phyloP scores from a whole-genome alignment of 169 alveolate genomes.

The Babesia gibsoni region DNA sequence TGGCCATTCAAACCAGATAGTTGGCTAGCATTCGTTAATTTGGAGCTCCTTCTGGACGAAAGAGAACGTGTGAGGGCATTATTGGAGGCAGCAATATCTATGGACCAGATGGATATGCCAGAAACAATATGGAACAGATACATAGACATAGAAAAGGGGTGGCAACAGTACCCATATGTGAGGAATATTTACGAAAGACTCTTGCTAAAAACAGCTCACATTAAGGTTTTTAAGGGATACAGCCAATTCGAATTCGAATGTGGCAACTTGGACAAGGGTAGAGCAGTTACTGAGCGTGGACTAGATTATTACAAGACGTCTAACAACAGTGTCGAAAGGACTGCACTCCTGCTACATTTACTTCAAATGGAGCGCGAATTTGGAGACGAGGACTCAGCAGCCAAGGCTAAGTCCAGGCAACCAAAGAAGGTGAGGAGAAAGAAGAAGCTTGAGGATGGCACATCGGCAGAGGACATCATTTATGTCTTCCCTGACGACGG shows the following conservation, averaged over 20 bases:
- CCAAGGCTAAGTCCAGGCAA: constrained; percentile 60
- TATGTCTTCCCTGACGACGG: constrained; percentile 80
- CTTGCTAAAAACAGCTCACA: constrained; percentile 89
- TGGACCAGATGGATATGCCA: constrained; percentile 88
- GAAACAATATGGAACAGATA: constrained; percentile 85
- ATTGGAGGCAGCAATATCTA: constrained; percentile 84
- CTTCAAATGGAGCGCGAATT: constrained; percentile 63
- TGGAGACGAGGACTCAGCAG: constrained; percentile 61
- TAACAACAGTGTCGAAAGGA: constrained; percentile 73
- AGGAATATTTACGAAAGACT: constrained; percentile 85
- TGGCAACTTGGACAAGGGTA: constrained; percentile 59
- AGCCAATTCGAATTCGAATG: constrained; percentile 69
- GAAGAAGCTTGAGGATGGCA: constrained; percentile 64
- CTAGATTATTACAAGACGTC: constrained; percentile 69
- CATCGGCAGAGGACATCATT: constrained; percentile 66
- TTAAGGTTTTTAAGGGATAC: constrained; percentile 76
- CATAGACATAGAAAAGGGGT: constrained; percentile 75
- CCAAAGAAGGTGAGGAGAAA: constrained; percentile 74
- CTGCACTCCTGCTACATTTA: constrained; percentile 63
- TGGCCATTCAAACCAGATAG: constrained; percentile 87
- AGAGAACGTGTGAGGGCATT: constrained; percentile 85
- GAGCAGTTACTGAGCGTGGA: constrained; percentile 75
- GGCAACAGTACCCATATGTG: constrained; percentile 78
- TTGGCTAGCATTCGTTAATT: constrained; percentile 86
- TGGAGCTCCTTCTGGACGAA: constrained; percentile 88